Conservation (phyloP, 225 moss, liverwort and hornwort species). For the Antitrichia curtipendula region DNA sequence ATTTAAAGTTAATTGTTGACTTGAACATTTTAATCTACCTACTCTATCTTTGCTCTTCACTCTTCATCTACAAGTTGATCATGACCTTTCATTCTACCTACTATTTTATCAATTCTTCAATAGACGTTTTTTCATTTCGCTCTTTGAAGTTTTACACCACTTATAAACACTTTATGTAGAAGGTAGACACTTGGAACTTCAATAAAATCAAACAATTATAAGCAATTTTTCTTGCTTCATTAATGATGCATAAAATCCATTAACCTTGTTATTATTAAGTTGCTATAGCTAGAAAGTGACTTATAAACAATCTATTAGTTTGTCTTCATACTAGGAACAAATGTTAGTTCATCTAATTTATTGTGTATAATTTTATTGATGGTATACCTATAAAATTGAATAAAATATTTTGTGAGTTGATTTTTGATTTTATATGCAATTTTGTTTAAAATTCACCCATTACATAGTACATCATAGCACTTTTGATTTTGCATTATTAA, state of each 20-base stretch:
- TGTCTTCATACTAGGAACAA: rapidly evolving
- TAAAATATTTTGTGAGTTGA: background rate
- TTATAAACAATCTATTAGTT: background rate
- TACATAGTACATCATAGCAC: background rate
- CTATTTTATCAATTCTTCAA: background rate
- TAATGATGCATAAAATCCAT: background rate
- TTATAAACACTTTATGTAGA: background rate
- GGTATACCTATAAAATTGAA: background rate
- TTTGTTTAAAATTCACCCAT: background rate
- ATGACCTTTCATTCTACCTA: background rate
- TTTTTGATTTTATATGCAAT: background rate
- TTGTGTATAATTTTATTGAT: background rate
- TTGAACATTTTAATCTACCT: background rate
- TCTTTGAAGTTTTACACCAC: background rate
- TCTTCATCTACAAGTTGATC: background rate
- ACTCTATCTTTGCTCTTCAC: background rate
- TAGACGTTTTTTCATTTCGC: background rate
- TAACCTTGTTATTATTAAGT: background rate
- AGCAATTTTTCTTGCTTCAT: background rate
- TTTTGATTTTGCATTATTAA: background rate
- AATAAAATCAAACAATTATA: background rate
- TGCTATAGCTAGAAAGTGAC: background rate
- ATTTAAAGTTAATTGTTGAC: background rate
- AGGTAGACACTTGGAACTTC: background rate
- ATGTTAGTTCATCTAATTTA: background rate